These are phyloP conservation scores for Basipetospora chlamydospora DNA, from an alignment of 2,329 filamentous ascomycete species.

Conservation along the genomic window DNA sequence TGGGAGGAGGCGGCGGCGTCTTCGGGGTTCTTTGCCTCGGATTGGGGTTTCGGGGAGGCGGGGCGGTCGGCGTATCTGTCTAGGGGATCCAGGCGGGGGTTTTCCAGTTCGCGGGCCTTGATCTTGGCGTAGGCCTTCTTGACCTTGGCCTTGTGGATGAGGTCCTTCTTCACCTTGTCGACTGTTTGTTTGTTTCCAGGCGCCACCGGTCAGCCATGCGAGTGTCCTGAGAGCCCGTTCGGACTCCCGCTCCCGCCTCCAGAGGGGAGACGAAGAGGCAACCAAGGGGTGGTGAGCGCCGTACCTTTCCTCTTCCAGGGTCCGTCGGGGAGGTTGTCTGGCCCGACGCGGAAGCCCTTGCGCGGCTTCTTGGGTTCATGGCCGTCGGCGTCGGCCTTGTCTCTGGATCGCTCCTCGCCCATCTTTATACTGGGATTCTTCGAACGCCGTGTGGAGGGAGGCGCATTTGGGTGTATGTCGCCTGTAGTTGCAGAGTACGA, in stretches of 20 bases:
- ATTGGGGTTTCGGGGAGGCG: background rate
- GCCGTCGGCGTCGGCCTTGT: background rate
- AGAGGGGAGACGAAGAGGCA: too few species aligned
- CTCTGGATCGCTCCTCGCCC: background rate
- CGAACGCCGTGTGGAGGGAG: too few species aligned
- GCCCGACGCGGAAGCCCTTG: slow-evolving; percentile 75
- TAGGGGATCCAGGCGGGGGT: background rate
- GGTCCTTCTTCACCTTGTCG: slow-evolving; percentile 73
- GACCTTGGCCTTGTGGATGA: slow-evolving; percentile 86
- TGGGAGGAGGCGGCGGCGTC: background rate
- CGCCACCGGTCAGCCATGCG: too few species aligned
- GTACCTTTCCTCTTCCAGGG: slow-evolving; percentile 64
- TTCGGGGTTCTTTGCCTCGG: slow-evolving; percentile 1
- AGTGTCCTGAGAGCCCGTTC: too few species aligned
- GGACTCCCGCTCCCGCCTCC: too few species aligned
- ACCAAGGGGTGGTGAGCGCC: slow-evolving; percentile 8
- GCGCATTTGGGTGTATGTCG: too few species aligned
- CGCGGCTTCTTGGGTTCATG: slow-evolving; percentile 32
- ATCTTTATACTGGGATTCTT: too few species aligned
- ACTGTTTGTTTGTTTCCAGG: slow-evolving; percentile 35
- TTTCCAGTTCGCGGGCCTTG: slow-evolving; percentile 33
- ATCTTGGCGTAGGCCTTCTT: slow-evolving; percentile 87
- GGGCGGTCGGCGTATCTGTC: background rate
- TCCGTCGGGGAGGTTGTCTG: slow-evolving; percentile 81
- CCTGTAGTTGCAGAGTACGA: too few species aligned